A percentile compares a stretch with the other conserved stretches of the same genome.
Evolutionary conservation across 1,139 yeast species (phyloP).

Genomic region (Petasospora rhodanensis): DNA sequence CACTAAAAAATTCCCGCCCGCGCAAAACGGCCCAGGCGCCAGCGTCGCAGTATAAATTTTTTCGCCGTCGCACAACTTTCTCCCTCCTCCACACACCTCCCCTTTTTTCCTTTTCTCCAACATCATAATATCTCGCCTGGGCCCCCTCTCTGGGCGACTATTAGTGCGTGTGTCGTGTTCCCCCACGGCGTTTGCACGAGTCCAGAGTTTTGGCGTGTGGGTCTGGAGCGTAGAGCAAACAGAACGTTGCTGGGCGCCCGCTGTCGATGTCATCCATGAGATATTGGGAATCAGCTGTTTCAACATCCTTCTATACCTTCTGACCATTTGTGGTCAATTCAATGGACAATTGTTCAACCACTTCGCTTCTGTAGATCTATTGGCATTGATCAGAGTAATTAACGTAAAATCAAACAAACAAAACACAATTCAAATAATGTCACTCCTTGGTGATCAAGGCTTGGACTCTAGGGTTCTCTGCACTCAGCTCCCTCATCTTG

Average conservation of each 20-base stretch:
- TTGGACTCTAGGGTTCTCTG: conserved; percentile 19
- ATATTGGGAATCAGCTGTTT: conserved; percentile 40
- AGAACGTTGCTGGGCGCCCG: conserved; percentile 44
- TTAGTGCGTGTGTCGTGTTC: conserved; percentile 9
- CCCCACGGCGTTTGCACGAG: too few species aligned
- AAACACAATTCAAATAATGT: background rate
- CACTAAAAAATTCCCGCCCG: too few species aligned
- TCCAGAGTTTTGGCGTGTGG: conserved; percentile 7
- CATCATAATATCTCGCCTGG: conserved; percentile 15
- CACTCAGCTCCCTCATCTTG: conserved; percentile 23
- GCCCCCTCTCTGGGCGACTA: conserved; percentile 6
- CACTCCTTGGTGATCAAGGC: conserved; percentile 11
- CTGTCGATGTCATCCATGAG: conserved; percentile 32
- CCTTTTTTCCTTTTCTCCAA: conserved; percentile 7
- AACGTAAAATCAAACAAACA: background rate
- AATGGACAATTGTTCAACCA: too few species aligned
- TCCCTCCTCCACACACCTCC: background rate
- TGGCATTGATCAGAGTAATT: too few species aligned
- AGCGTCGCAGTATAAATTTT: conserved; percentile 1
- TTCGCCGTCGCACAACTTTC: conserved; percentile 2
- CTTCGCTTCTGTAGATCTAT: too few species aligned
- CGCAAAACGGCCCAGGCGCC: background rate
- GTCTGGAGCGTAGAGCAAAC: conserved; percentile 29
- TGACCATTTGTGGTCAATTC: background rate
- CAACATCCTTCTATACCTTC: conserved; percentile 23